These are phyloP conservation scores for Blastocystis sp. DNA, from an alignment of 352 stramenopile genomes.

Conservation along the genomic window DNA sequence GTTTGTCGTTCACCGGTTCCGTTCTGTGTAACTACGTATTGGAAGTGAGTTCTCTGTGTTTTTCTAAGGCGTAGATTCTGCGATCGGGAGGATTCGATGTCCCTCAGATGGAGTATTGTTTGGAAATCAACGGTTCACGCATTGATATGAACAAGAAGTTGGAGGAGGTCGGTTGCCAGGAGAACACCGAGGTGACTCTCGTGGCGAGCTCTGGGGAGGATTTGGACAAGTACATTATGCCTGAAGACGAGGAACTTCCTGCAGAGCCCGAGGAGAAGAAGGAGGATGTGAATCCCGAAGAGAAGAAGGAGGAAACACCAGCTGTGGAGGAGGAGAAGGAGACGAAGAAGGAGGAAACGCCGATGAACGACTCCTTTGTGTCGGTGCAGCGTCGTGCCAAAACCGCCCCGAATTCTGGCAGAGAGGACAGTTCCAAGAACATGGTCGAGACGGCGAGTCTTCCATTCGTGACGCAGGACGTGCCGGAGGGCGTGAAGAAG, in stretches of 20 bases:
- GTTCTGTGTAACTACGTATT: slow-evolving; percentile 15
- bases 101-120: slow-evolving; percentile 44
- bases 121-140: slow-evolving; percentile 14
- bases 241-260: background rate
- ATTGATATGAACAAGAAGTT: slow-evolving; percentile 57
- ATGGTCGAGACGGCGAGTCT: background rate
- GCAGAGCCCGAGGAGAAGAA: background rate
- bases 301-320: background rate
- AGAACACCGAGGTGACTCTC: slow-evolving; percentile 2
- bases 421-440: background rate
- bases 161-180: slow-evolving; percentile 40
- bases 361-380: background rate
- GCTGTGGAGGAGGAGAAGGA: background rate
- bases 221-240: background rate
- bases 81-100: slow-evolving; percentile 25
- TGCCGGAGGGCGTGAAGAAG: background rate
- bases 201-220: background rate
- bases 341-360: background rate
- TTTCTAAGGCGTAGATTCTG: background rate
- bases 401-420: background rate
- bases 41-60: background rate
- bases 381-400: background rate
- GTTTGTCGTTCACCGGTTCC: slow-evolving; percentile 16
- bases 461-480: background rate
- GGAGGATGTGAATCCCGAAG: background rate